phyloP scores from a whole-genome alignment of 768 basidiomycete genomes.

The Trametes punicea region DNA sequence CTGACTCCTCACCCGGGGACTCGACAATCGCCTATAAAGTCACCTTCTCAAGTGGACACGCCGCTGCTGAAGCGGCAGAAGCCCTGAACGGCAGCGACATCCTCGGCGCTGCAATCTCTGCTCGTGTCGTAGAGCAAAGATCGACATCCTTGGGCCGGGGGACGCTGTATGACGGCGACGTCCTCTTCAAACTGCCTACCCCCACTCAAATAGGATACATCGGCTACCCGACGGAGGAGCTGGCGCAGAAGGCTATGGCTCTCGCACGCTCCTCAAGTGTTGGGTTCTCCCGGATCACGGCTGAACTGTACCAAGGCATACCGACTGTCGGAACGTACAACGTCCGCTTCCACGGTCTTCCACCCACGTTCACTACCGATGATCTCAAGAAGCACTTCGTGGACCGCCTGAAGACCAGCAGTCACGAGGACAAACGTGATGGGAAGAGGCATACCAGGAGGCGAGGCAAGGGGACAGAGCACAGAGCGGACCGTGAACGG shows the following conservation, averaged over 20 bases:
- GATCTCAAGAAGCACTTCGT: constrained; percentile 31
- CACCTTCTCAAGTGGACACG: constrained; percentile 44
- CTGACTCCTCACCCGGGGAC: constrained; percentile 6
- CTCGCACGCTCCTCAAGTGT: constrained; percentile 37
- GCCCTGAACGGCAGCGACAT: constrained; percentile 46
- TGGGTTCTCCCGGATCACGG: constrained; percentile 42
- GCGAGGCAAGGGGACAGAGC: not conserved
- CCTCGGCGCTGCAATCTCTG: constrained; percentile 39
- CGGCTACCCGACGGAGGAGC: constrained; percentile 51
- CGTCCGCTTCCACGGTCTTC: constrained; percentile 56
- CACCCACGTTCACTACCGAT: constrained; percentile 39
- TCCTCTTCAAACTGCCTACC: constrained; percentile 58
- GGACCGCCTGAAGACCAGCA: not conserved
- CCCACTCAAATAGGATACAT: constrained; percentile 57
- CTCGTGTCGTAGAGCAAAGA: constrained; percentile 44
- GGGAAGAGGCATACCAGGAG: not conserved
- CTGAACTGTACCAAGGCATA: constrained; percentile 50
- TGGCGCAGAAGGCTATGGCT: constrained; percentile 51
- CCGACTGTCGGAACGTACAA: constrained; percentile 58
- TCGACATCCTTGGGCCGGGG: constrained; percentile 33
- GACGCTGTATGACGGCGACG: constrained; percentile 48
- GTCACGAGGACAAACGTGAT: not conserved
- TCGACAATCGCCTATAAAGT: constrained; percentile 29
- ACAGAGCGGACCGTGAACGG: not conserved
- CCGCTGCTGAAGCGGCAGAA: constrained; percentile 52